Evolutionary conservation across 495 filamentous ascomycete species (phyloP), one percentile per base, ranked within the genome.

Genomic region (Bathelium albidoporum): DNA sequence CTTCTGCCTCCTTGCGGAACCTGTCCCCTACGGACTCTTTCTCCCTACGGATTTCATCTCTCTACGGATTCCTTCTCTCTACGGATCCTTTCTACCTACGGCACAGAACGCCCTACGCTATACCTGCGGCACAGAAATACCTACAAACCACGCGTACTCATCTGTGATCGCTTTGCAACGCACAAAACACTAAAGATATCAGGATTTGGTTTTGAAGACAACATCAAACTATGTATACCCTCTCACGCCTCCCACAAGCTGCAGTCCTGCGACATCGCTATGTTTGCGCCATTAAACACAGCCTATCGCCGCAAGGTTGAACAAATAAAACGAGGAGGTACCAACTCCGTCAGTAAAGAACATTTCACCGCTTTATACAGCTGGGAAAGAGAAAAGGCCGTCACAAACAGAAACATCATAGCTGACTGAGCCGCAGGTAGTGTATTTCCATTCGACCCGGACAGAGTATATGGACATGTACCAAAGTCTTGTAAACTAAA

Each of bases 181-280:
- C 65, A 66, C 36, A 58, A 66, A 34, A 29, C 62, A 62, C 65
- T 66, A 28, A 53, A 66, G 45, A 62, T 66, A 32, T 32, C 65
- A 29, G 49, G 59, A 43, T 66, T 16, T 65, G 65, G 65, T 60
- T 66, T 66, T 45, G 62, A 36, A 32, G 59, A 66, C 65, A 66
- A 66, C 32, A 64, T 66, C 49, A 43, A 31, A 20, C 62, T 66
- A 29, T 59, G 65, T 43, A 18, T 66, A 32, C 65, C 63, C 4
- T 66, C 62, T 29, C 65, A 66, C 58, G 65, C 65, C 32, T 66
- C 55, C 32, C 34, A 66, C 32, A 64, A 66, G 58, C 65, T 66
- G 22, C 64, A 63, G 32, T 62, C 64, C 58, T 65, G 64, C 22
- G 64, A 65, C 45, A n/a, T 64, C 58, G 45, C 32, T 18, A 62